A percentile compares a stretch with the other conserved stretches of the same genome.
phyloP scores from a whole-genome alignment of 805 yeast genomes.

The Wickerhamiella bombiphila region DNA sequence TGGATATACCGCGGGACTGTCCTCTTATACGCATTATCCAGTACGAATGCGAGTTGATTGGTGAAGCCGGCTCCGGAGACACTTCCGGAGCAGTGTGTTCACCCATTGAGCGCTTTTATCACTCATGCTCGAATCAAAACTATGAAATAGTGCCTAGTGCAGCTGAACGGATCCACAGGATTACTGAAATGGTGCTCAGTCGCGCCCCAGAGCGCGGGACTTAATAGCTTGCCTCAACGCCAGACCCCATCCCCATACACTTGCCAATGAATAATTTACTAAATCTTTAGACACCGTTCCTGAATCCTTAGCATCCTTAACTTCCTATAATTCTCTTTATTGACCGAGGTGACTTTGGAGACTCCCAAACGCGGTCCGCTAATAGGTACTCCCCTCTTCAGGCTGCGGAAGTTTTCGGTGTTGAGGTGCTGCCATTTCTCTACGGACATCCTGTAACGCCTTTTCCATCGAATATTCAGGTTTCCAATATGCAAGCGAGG shows the following conservation, averaged over 20 bases:
- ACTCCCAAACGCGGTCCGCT: no score
- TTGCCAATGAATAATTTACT: no score
- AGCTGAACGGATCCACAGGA: background rate
- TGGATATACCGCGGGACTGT: constrained; percentile 8
- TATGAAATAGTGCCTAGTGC: background rate
- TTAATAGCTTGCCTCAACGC: no score
- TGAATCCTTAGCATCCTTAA: no score
- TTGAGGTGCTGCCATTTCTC: constrained; percentile 67
- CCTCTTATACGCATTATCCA: constrained; percentile 9
- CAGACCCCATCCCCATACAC: no score
- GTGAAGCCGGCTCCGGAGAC: no score
- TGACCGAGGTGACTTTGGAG: no score
- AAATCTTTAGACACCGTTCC: no score
- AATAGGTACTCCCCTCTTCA: constrained; percentile 64
- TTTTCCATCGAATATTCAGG: constrained; percentile 87
- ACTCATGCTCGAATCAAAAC: background rate
- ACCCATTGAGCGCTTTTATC: background rate
- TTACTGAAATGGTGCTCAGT: background rate
- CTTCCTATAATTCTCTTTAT: no score
- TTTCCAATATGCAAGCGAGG: constrained; percentile 71
- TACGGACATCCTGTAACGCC: constrained; percentile 69
- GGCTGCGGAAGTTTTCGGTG: constrained; percentile 87
- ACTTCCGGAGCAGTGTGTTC: background rate
- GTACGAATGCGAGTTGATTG: constrained; percentile 9
- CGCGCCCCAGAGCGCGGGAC: no score